Evolutionary conservation across 768 basidiomycete genomes (phyloP), one percentile per base, ranked within the genome.

Genomic region (Zangia roseola): DNA sequence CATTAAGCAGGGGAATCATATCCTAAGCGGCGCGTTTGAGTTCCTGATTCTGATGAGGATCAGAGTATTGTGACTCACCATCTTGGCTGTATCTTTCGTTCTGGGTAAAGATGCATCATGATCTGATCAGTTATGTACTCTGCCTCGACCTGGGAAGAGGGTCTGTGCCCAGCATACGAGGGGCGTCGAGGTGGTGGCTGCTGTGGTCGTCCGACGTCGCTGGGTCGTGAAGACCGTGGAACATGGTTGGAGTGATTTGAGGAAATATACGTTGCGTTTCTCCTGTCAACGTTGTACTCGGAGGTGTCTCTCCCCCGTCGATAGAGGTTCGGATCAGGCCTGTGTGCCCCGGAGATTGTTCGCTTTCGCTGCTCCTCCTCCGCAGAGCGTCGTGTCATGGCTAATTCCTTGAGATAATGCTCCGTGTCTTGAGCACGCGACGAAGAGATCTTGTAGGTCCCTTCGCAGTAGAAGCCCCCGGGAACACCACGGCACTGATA

Each of bases 401-500:
- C 25, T 24, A 61, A 8, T 43, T 68, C 63, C 35, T 59, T 65
- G 30, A 69, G 43, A 45, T 68, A 69, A 19, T 54, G 63, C 35
- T 61, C 68, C 23, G 66, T 63, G 31, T 69, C 66, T 21, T 67
- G 68, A 1, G 68, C 68, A 17, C 61, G 68, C 23, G 68, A 58
- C 33, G 65, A 69, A 2, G 66, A 55, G 34, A 68, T 38, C 41
- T 68, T 68, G 54, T 69, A 68, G 9, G 68, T 68, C 16, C 66
- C 66, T 41, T 68, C 66, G 40, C 66, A 68, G 56, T 53, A 68
- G 55, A 68, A 68, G 25, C 66, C 66, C n/a, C 66, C 66, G 0
- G 66, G 66, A 10, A 68, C 55, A 16, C 66, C 66, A 4, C 67
- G 60, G 25, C 70, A 71, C 16, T 43, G 64, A 35, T 72, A 67